Evolutionary conservation across 2,329 filamentous ascomycete species (phyloP).

Genomic region (Byssochlamys sp.): DNA sequence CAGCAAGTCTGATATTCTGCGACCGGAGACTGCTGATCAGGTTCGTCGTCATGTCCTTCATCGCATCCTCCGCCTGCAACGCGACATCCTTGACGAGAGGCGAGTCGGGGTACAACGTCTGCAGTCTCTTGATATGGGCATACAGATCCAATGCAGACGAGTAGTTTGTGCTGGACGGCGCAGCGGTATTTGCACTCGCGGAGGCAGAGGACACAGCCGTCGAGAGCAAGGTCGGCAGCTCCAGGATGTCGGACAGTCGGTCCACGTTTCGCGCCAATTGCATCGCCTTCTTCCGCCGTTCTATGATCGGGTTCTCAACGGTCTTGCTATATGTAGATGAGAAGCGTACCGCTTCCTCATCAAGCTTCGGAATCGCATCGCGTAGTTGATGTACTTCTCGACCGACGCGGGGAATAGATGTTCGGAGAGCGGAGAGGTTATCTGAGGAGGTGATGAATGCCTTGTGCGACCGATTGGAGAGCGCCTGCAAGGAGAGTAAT

Average conservation of each 20-base stretch:
- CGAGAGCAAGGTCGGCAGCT: constrained; percentile 74
- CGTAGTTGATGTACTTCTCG: constrained; percentile 58
- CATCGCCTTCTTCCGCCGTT: constrained; percentile 66
- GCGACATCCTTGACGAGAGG: constrained; percentile 63
- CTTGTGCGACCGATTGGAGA: constrained; percentile 83
- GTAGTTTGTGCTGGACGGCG: constrained; percentile 57
- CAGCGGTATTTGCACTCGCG: constrained; percentile 33
- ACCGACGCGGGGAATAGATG: constrained; percentile 62
- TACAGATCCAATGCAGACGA: constrained; percentile 82
- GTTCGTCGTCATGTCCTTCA: constrained; percentile 78
- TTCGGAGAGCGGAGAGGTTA: constrained; percentile 62
- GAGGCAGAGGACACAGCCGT: constrained; percentile 51
- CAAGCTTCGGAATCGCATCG: constrained; percentile 65
- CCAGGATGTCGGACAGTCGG: constrained; percentile 78
- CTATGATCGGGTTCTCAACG: constrained; percentile 59
- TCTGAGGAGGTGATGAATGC: constrained; percentile 71
- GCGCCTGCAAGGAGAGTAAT: constrained; percentile 70
- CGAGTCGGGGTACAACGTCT: constrained; percentile 72
- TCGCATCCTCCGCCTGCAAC: constrained; percentile 70
- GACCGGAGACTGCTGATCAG: constrained; percentile 68
- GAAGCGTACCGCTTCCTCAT: constrained; percentile 68
- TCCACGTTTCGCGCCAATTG: constrained; percentile 79
- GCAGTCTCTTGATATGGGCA: constrained; percentile 80
- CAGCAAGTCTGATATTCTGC: constrained; percentile 74
- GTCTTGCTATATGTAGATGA: constrained; percentile 72